Evolutionary conservation across 208 protist species (phyloP).

Genomic region (Leishmania amazonensis): DNA sequence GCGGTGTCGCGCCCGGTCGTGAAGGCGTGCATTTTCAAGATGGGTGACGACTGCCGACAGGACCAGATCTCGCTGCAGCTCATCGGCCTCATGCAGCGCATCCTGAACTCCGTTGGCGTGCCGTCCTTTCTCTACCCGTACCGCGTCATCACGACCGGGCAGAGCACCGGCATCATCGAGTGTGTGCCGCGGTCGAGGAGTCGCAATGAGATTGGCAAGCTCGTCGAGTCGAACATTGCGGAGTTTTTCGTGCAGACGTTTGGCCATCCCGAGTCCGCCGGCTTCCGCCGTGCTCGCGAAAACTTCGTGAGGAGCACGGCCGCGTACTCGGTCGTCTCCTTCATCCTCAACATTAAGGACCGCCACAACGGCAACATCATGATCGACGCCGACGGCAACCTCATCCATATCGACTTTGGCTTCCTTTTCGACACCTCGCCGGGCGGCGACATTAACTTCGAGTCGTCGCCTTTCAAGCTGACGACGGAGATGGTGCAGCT

Average conservation of each 20-base stretch:
- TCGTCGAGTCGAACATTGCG: slow-evolving; percentile 86
- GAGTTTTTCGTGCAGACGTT: slow-evolving; percentile 94
- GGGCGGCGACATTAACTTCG: slow-evolving; percentile 95
- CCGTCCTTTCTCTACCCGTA: slow-evolving; percentile 93
- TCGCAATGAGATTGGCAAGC: slow-evolving; percentile 92
- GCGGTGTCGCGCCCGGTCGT: slow-evolving; percentile 29
- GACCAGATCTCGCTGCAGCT: slow-evolving; percentile 95
- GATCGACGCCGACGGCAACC: slow-evolving; percentile 87
- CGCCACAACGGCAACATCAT: slow-evolving; percentile 97
- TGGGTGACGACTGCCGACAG: slow-evolving; percentile 95
- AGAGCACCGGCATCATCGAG: slow-evolving; percentile 93
- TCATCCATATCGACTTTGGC: slow-evolving; percentile 99
- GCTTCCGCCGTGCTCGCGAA: slow-evolving; percentile 85
- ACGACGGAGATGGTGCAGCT: slow-evolving; percentile 92
- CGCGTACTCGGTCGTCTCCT: slow-evolving; percentile 94
- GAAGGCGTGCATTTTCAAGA: slow-evolving; percentile 95
- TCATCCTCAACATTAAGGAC: slow-evolving; percentile 96
- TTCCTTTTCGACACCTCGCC: slow-evolving; percentile 96
- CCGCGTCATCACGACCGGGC: slow-evolving; percentile 88
- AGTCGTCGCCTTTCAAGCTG: slow-evolving; percentile 94
- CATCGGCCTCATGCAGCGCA: slow-evolving; percentile 86
- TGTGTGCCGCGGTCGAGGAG: slow-evolving; percentile 86
- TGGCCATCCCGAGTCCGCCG: slow-evolving; percentile 76
- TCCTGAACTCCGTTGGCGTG: slow-evolving; percentile 81
- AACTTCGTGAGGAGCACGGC: slow-evolving; percentile 94